phyloP scores from a whole-genome alignment of 768 basidiomycete species.

The Ramaria sp. region DNA sequence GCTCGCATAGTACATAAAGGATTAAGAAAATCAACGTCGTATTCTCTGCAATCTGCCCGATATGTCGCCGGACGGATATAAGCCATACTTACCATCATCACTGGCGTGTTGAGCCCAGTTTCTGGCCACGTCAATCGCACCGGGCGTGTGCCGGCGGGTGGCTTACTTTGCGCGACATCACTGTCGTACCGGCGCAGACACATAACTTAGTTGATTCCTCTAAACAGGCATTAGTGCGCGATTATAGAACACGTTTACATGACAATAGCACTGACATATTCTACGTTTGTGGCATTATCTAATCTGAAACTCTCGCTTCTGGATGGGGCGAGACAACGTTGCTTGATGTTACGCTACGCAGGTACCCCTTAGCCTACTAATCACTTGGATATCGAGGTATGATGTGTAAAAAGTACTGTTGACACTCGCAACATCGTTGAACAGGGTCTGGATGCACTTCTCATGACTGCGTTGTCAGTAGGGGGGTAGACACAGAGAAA shows the following conservation, averaged over 20 bases:
- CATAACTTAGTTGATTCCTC: background rate
- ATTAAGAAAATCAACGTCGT: conserved; percentile 94
- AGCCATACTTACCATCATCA: conserved; percentile 65
- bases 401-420: background rate
- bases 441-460: conserved; percentile 91
- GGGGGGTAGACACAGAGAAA: too few relatives aligned
- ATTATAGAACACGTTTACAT: too few relatives aligned
- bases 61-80: background rate
- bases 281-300: conserved; percentile 75
- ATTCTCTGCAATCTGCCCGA: conserved; percentile 18
- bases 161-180: conserved; percentile 95
- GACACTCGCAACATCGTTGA: background rate
- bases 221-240: conserved; percentile 3
- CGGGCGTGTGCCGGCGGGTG: conserved; percentile 79
- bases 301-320: conserved; percentile 86
- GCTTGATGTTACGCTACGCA: background rate
- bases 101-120: conserved; percentile 67
- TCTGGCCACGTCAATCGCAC: conserved; percentile 81
- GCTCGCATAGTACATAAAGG: too few relatives aligned
- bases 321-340: conserved; percentile 62
- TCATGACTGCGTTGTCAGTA: conserved; percentile 68
- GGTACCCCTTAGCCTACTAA: conserved; percentile 61
- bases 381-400: conserved; percentile 88
- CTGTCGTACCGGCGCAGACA: conserved; percentile 71
- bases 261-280: background rate